Conservation (phyloP, 164 flowering plant species). For the Houttuynia cordata region DNA sequence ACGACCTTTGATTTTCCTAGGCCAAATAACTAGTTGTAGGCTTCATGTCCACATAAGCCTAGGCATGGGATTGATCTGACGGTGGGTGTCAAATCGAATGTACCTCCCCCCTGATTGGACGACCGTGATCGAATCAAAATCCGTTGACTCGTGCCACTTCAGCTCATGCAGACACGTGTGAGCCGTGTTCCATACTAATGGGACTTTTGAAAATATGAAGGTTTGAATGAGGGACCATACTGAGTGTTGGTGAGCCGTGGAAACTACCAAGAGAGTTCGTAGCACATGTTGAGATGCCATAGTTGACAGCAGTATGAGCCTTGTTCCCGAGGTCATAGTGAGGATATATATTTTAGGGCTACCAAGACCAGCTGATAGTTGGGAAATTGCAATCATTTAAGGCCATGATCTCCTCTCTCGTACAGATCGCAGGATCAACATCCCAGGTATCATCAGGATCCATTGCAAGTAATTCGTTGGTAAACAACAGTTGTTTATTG, state of each 20-base stretch:
- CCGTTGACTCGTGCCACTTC: too few relatives aligned
- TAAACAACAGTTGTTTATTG: neutral
- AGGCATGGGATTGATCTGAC: too few relatives aligned
- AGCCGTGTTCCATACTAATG: too few relatives aligned
- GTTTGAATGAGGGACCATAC: neutral
- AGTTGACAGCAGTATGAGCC: neutral
- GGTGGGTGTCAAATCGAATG: too few relatives aligned
- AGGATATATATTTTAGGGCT: neutral
- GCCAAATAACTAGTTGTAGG: too few relatives aligned
- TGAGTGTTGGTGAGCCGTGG: neutral
- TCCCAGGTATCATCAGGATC: constrained; percentile 1
- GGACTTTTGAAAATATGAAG: neutral
- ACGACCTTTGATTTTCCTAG: too few relatives aligned
- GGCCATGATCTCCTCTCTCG: neutral
- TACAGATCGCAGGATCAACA: neutral
- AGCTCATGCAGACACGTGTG: too few relatives aligned
- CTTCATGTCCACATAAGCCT: too few relatives aligned
- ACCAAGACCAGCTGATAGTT: neutral
- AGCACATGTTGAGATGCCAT: neutral
- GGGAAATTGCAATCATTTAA: neutral
- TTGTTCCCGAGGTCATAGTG: neutral
- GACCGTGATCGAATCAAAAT: too few relatives aligned
- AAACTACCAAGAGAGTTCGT: neutral
- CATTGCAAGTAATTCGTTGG: neutral
- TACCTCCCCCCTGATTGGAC: too few relatives aligned